Base-by-base conservation (phyloP, 371 early-diverging fungal species). In the Conidiobolus incongruus region DNA sequence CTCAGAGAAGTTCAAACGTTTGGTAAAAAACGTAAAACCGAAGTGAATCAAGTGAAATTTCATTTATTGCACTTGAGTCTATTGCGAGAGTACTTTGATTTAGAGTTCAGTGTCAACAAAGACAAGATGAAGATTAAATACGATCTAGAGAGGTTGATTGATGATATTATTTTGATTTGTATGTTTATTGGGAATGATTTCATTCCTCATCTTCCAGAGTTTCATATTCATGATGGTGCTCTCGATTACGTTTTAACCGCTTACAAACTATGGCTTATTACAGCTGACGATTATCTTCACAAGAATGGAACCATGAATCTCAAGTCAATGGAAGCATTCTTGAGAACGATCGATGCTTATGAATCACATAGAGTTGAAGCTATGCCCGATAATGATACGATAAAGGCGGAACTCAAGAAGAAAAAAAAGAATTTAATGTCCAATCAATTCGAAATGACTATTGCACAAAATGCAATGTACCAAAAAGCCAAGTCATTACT, bases 121-220 rank as follows among this genome's bases (percentile, higher is more conserved):
- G 60, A 54, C 1, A 44, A 46, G 1, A 48, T 81, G 28, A 52
- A 66, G 1, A 70, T 88, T 44, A 40, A 60, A 0, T 89, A 81
- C 53, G 77, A 93, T 49, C 58, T 92, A 22, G 90, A 94, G 54
- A 70, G 82, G n/a, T 68, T 96, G 37, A 75, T 99, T 28, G 93
- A 95, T 52, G 99, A 99, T 55, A 97, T 88, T 48, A 77, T 98
- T 35, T 62, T 99, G 39, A 51, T 98, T 50, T 77, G 75, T 28
- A 78, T 95, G 52, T 84, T 97, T 52, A 77, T 94, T 26, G 99
- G 99, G 42, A 99, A 99, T 59, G 99, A 98, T 62, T 99, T 98
- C 59, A 54, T 99, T 51, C 98, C 98, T 28, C 77, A 86, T 55
- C 54, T 95, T 35, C 98, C 96, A 30, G 79, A 74, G 42, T 68